phyloP scores from a whole-genome alignment of 2,329 filamentous ascomycete genomes.

The Cordyceps farinosa region DNA sequence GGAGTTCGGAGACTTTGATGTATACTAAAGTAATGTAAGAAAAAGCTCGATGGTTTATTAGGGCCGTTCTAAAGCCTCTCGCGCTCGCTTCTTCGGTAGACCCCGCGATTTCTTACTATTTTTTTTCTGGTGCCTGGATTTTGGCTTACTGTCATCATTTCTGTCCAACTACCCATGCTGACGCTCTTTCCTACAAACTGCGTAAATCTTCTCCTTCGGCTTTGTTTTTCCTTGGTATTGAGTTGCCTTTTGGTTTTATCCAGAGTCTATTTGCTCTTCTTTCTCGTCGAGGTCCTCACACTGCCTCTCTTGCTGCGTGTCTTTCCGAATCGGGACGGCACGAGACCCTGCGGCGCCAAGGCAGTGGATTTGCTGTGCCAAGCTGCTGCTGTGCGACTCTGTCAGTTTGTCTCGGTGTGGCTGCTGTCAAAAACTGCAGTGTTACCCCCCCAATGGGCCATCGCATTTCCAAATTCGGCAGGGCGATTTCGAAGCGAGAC shows the following conservation, averaged over 20 bases:
- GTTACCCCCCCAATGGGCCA: background rate
- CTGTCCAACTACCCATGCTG: background rate
- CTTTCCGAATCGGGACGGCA: too few species aligned
- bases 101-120: background rate
- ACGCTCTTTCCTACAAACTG: background rate
- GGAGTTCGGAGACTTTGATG: background rate
- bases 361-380: too few species aligned
- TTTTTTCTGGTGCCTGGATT: background rate
- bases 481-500: background rate
- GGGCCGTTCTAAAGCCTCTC: background rate
- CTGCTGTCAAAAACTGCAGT: too few species aligned
- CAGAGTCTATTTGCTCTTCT: background rate
- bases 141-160: constrained; percentile 1
- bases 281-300: background rate
- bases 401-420: too few species aligned
- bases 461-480: background rate
- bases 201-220: background rate
- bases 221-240: background rate
- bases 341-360: too few species aligned
- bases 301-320: background rate
- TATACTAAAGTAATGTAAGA: background rate
- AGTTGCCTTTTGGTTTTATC: too few species aligned
- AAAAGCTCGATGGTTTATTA: background rate
- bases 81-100: background rate
- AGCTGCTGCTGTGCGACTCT: too few species aligned